Evolutionary conservation across 106 monocot species (phyloP), one percentile per base, ranked within the genome.

Genomic region (Cymbidium sinense): DNA sequence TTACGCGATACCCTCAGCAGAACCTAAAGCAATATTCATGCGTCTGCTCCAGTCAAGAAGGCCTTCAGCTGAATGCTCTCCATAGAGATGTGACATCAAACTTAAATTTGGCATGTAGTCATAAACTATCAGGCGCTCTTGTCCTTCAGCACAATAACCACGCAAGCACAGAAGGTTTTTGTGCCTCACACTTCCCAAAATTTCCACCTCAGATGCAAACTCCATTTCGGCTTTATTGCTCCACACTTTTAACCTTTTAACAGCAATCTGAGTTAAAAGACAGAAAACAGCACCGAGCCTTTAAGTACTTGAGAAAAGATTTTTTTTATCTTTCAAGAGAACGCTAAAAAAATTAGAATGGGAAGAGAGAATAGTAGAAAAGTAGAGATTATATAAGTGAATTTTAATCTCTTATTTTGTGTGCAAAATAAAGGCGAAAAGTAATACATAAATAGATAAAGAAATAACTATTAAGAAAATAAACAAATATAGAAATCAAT

Each of bases 1-100:
- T 87, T 85, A 92, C 89, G 83, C 73, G 11, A 92, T 79, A 17
- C 89, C 92, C 81, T 92, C 87, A 23, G 92, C 92, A n/a, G 89
- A 85, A 41, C 92, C 92, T 35, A 92, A 76, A 0, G 88, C 87
- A 43, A 92, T 89, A 29, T 67, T 80, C 87, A 92, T 89, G 39
- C 92, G 74, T 72, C 75, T 87, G 23, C 69, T 73, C 92, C 92
- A 92, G 58, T 89, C 77, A 9, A 92, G 88, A 76, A 51, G 81
- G 79, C 77, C 75, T 71, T 92, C 85, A 21, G 75, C 15, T 7
- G 92, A 74, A 76, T 82, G 70, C 12, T 79, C 83, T 13, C 89
- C 92, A 61, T 92, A 87, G 27, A 92, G 89, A 87, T 92, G 89
- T 6, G 89, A 85, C 12, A 78, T 77, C 29, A 92, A 54, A 34